Evolutionary conservation across 495 filamentous ascomycete genomes (phyloP).

Genomic region (Penicillium steckii): DNA sequence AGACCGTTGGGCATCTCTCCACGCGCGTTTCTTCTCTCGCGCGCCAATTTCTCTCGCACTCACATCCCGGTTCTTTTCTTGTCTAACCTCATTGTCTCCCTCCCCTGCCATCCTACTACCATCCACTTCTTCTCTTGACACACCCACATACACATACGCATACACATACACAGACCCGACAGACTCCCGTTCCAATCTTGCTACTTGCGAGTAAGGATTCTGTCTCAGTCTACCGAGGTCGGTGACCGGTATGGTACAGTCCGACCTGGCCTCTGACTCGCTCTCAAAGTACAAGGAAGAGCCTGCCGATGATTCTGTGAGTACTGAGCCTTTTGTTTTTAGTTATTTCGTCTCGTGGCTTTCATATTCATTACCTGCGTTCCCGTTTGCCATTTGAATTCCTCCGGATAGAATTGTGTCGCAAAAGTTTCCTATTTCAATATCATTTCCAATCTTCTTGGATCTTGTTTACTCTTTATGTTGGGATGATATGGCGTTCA

Average conservation of each 20-base stretch:
- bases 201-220: conserved; percentile 8
- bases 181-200: no score
- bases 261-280: conserved; percentile 39
- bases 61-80: conserved; percentile 15
- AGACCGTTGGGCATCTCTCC: conserved; percentile 13
- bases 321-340: conserved; percentile 20
- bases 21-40: conserved; percentile 18
- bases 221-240: conserved; percentile 23
- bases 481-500: not conserved
- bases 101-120: not conserved
- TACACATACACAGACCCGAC: no score
- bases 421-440: conserved; percentile 19
- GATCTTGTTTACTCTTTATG: conserved; percentile 10
- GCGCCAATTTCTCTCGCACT: conserved; percentile 9
- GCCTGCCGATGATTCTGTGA: conserved; percentile 42
- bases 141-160: not conserved
- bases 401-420: conserved; percentile 12
- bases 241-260: conserved; percentile 50
- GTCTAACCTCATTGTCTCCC: conserved; percentile 1
- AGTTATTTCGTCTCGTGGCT: not conserved
- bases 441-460: conserved; percentile 15
- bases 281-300: conserved; percentile 46
- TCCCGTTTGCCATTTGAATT: conserved; percentile 12
- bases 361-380: conserved; percentile 5
- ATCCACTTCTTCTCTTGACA: conserved; percentile 2